Evolutionary conservation across 495 filamentous ascomycete species (phyloP), one percentile per base, ranked within the genome.

Genomic region (Delitschia confertaspora): DNA sequence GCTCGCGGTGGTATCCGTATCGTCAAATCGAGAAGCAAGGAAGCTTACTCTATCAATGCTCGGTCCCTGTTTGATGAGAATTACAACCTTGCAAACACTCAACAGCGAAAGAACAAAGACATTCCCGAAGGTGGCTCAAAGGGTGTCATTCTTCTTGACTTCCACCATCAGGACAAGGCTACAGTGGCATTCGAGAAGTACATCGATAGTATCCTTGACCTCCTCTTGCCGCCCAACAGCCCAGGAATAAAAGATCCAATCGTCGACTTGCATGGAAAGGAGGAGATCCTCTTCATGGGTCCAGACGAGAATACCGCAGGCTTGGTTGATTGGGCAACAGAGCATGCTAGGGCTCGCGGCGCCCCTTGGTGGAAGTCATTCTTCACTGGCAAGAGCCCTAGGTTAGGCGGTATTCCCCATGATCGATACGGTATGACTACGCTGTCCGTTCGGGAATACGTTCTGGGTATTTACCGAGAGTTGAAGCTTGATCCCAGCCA

Each of bases 331-430:
- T 98, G 91, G 91, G 91, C 91, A 20, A 98, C 91, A 3, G 85
- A 88, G 62, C 91, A 98, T 62, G 93, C 91, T 45, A 76, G 85
- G 25, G 70, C 67, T 51, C 78, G 91, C 49, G 88, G 88, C 39
- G 93, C 93, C 18, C 85, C 85, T 18, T 96, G 89, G 88, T 98
- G 91, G 91, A 98, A 96, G 69, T 96, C 93, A 0, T 98, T 98
- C 77, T 96, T 98, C 72, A 98, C 91, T 2, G 91, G 91, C 57
- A 96, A 96, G 73, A 93, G 84, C 54, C 91, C 91, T 18, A 89
- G 81, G 64, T 71, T 98, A 29, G 91, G 91, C 34, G 91, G 91
- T 58, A 98, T 98, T 47, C 91, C 91, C 3, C 91, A 98, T 62
- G 91, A 98, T 56, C 64, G 68, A 10, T 98, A 96, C 61, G 91